Base-by-base conservation (phyloP, 2,329 filamentous ascomycete species). In the Ustulina deusta region DNA sequence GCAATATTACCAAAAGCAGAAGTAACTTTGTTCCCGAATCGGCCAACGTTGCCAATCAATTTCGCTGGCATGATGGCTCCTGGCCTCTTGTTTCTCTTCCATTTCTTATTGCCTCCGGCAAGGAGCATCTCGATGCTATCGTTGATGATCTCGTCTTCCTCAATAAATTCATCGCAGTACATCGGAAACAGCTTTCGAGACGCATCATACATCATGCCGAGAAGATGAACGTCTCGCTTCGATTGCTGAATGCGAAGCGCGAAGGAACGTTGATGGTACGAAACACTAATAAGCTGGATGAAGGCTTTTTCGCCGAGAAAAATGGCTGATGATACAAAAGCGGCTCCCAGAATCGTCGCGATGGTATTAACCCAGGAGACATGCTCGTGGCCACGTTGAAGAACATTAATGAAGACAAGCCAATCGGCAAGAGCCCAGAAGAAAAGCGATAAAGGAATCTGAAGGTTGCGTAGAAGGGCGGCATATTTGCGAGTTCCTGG, bases 1-100 rank as follows among this genome's bases (percentile, higher is more conserved):
- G 96, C 95, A 58, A 98, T 89, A 75, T 97, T 96, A 27, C 96
- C 96, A 79, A 98, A 97, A 0, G 91, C 92, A 1, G 93, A 94
- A 0, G 94, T 97, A 69, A 98, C 89, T 81, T 97, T 97, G 83
- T 97, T 95, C 75, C 95, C 95, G 62, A 97, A 85, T 25, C 94
- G 90, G 46, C 92, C 92, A 58, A 93, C 90, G 63, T 91, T 90
- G 42, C 86, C 85, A 57, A 98, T 90, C 17, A 97, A 80, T 69
- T 88, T 89, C 85, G 97, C 90, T 0, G 95, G 95, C 1, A 92
- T 93, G 6, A 86, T 88, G 7, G 90, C 89, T 51, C 91, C 92
- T 2, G 80, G 80, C 48, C 80, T 82, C 71, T 78, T 83, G 71
- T 81, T 81, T 54, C 78, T 80, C 55, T 63, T 72, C 63, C 72